A percentile compares a stretch with the other conserved stretches of the same genome.
Conservation (phyloP, 2,329 filamentous ascomycete genomes). For the Gnomoniopsis sp. region DNA sequence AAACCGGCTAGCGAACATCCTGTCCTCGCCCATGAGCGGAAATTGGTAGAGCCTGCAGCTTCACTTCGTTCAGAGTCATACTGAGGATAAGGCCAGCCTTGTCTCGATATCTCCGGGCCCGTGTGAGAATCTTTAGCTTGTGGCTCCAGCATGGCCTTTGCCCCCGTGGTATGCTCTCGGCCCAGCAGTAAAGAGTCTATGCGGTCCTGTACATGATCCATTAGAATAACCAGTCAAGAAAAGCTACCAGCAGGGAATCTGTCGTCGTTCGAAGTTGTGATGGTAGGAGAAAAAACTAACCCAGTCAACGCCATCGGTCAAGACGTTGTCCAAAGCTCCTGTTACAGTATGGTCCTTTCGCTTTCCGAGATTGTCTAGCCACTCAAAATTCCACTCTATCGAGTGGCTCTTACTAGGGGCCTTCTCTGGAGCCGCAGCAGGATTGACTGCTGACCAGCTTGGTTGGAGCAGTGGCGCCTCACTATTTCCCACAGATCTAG, state of each 20-base stretch:
- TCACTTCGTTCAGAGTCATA: neutral
- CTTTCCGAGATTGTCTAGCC: conserved; percentile 3
- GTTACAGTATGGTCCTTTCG: neutral
- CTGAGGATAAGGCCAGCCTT: conserved; percentile 10
- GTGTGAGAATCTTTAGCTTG: neutral
- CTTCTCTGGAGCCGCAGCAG: neutral
- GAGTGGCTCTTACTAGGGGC: conserved; percentile 22
- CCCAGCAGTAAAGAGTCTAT: conserved; percentile 17
- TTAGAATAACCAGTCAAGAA: neutral
- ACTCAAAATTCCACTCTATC: conserved; percentile 13
- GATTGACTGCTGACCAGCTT: conserved; percentile 8
- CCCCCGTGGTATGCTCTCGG: conserved; percentile 1
- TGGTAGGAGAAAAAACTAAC: neutral
- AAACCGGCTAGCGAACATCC: neutral
- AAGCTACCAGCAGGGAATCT: neutral
- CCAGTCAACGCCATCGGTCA: conserved; percentile 13
- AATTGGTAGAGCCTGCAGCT: neutral
- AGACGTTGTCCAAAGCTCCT: neutral
- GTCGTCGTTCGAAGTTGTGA: too few species aligned
- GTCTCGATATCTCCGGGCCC: neutral
- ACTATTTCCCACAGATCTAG: neutral
- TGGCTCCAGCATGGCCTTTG: neutral
- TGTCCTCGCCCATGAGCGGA: neutral
- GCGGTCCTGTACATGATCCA: conserved; percentile 6
- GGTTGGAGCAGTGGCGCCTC: neutral